These are phyloP conservation scores for Cryptosporidium sp. DNA, from an alignment of 169 alveolate genomes.

Conservation along the genomic window DNA sequence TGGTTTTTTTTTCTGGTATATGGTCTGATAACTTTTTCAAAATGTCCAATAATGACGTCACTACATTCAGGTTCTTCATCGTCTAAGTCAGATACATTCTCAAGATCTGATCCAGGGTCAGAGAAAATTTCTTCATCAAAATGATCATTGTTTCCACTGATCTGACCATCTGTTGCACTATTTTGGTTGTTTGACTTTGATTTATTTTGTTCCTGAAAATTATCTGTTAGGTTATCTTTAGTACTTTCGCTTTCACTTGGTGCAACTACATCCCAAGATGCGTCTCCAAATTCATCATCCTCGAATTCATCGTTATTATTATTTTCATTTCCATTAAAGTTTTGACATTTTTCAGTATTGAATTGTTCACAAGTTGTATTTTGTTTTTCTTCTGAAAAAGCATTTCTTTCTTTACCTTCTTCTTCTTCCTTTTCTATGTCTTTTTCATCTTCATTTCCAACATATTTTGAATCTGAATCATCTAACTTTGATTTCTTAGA, in stretches of 20 bases:
- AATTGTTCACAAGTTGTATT: neutral
- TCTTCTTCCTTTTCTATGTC: neutral
- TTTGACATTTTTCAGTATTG: neutral
- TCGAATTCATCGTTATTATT: neutral
- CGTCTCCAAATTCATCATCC: conserved; percentile 67
- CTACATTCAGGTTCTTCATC: conserved; percentile 65
- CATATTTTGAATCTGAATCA: neutral
- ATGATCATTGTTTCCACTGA: neutral
- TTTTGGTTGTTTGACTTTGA: neutral
- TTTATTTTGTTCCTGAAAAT: conserved; percentile 10
- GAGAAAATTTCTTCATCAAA: conserved; percentile 1
- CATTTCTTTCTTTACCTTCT: neutral
- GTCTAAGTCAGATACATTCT: conserved; percentile 43
- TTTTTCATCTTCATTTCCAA: neutral
- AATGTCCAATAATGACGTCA: conserved; percentile 64
- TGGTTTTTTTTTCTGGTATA: conserved; percentile 62
- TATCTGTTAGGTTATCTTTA: neutral
- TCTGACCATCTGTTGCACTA: neutral
- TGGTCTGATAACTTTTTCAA: conserved; percentile 51
- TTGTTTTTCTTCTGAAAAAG: neutral
- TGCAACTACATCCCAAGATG: conserved; percentile 56
- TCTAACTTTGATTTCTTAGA: conserved; percentile 8
- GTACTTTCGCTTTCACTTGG: conserved; percentile 11
- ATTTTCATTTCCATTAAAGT: neutral
- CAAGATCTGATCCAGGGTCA: conserved; percentile 55